Base-by-base conservation (phyloP, 257 asterid genomes). In the Solanum bukasovii region DNA sequence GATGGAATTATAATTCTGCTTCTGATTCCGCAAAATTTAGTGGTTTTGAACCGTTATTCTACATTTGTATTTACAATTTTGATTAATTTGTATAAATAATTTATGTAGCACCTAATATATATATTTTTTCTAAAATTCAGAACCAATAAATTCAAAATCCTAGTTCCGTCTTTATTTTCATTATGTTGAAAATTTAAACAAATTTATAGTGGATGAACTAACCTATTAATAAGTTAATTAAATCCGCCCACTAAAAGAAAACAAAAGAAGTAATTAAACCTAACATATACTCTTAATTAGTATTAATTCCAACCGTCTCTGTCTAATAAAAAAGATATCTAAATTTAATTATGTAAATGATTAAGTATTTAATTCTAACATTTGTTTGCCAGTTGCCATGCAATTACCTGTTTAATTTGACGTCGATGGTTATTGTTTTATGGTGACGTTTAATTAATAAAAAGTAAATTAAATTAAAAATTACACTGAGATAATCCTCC, bases 191-290 rank as follows among this genome's bases (percentile, higher is more conserved):
- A 46, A 44, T 7, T 16, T 31, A 5, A 27, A 81, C 40, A 81
- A 79, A 27, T 18, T 46, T 16, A 46, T 79, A 79, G 84, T 44
- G 25, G 84, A 79, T 27, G 38, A 79, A 27, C 84, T 79, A 44
- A 79, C 13, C 84, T 79, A 68, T 44, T 44, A 14, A 18, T 16
- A 27, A 29, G 7, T 44, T 14, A 81, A 44, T 42, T 78, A 42
- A 78, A 78, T 23, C 37, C 65, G n/a, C 65, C 37, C 63, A 6
- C 23, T 42, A 73, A 81, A 44, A 27, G 67, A 79, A 44, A 78
- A 78, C 35, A 42, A 27, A 25, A 34, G 16, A 44, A 78, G 40
- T 81, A 79, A 44, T 13, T 42, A 44, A 25, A 81, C 85, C 85
- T 27, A 46, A 81, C 65, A 20, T 18, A 46, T 42, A 78, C 16